phyloP scores from a whole-genome alignment of 2,329 filamentous ascomycete genomes.

The Claviceps pusilla region DNA sequence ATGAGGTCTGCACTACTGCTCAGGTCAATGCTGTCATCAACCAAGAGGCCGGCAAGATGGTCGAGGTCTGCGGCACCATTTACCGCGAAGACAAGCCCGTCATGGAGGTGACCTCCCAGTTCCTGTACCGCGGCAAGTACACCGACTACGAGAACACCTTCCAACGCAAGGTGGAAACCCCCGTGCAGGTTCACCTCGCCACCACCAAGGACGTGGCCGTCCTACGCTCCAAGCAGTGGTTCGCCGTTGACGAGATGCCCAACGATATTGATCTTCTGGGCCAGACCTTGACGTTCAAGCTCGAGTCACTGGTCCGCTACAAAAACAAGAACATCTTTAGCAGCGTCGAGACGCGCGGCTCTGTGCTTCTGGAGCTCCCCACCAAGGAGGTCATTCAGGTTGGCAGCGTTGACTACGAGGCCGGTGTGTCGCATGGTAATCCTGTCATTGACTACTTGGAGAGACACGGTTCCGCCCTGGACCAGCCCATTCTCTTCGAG shows the following conservation, averaged over 20 bases:
- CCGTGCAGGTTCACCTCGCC: conserved; percentile 79
- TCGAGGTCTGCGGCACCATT: conserved; percentile 97
- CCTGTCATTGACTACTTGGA: conserved; percentile 92
- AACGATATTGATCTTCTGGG: conserved; percentile 75
- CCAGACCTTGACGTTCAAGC: conserved; percentile 89
- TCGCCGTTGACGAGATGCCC: conserved; percentile 56
- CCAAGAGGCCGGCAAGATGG: conserved; percentile 97
- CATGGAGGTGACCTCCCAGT: conserved; percentile 98
- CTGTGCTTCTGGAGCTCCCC: conserved; percentile 84
- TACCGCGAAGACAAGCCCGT: conserved; percentile 67
- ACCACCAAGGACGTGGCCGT: conserved; percentile 88
- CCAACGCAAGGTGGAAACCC: conserved; percentile 90
- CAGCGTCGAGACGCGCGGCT: conserved; percentile 78
- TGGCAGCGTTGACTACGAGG: conserved; percentile 90
- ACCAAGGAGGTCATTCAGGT: conserved; percentile 97
- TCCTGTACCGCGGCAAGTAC: conserved; percentile 88
- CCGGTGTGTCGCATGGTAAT: conserved; percentile 82
- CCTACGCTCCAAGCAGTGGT: conserved; percentile 94
- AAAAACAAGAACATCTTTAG: conserved; percentile 91
- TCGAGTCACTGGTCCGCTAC: conserved; percentile 81
- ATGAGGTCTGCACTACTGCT: conserved; percentile 80
- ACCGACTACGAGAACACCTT: conserved; percentile 96
- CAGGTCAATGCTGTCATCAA: conserved; percentile 97
- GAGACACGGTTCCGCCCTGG: conserved; percentile 79
- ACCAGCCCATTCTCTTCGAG: conserved; percentile 94